phyloP scores from a whole-genome alignment of 768 basidiomycete genomes.

The Tulasnella sp. region DNA sequence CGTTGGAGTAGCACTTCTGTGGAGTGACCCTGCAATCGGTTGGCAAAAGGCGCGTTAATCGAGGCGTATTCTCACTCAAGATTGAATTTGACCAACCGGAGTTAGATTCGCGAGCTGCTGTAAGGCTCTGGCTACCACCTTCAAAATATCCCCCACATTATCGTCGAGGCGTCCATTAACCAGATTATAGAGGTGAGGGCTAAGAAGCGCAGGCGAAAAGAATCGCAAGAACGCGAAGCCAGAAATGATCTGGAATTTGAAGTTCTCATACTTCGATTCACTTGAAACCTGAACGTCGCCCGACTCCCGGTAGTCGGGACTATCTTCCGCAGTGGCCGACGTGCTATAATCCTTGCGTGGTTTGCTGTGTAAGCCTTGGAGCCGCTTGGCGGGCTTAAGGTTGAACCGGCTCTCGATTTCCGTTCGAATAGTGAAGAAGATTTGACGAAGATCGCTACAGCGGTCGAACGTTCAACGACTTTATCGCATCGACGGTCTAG shows the following conservation, averaged over 20 bases:
- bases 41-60: not conserved
- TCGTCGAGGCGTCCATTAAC: conserved; percentile 60
- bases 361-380: conserved; percentile 30
- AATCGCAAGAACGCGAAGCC: conserved; percentile 90
- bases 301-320: not conserved
- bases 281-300: not conserved
- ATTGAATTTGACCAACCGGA: conserved; percentile 51
- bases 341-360: conserved; percentile 26
- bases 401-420: conserved; percentile 60
- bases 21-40: not conserved
- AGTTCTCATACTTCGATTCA: conserved; percentile 32
- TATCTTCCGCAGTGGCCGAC: not conserved
- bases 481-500: conserved; percentile 11
- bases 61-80: not conserved
- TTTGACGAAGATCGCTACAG: conserved; percentile 67
- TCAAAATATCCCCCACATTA: conserved; percentile 77
- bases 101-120: conserved; percentile 89
- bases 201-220: conserved; percentile 86
- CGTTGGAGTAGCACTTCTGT: not conserved
- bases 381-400: not conserved
- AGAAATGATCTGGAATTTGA: conserved; percentile 82
- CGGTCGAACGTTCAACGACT: not conserved
- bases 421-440: conserved; percentile 70
- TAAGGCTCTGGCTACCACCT: conserved; percentile 83
- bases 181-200: conserved; percentile 57